Evolutionary conservation across 139 green algal species (phyloP).

Genomic region (Pleodorina starrii): DNA sequence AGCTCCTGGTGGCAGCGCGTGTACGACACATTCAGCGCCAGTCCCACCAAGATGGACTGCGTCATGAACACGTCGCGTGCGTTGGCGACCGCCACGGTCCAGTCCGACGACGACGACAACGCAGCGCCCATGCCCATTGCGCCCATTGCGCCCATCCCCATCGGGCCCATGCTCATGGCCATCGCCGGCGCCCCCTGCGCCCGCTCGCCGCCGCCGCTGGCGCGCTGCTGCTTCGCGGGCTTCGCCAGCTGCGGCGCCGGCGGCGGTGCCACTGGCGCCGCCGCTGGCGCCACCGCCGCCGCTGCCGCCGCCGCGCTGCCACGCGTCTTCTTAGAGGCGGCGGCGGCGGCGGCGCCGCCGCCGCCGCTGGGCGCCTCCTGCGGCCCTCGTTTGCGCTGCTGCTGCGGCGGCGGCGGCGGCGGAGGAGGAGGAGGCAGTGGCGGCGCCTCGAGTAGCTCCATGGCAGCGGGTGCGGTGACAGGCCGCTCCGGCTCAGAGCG

Average conservation of each 20-base stretch:
- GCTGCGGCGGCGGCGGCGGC: too few species aligned
- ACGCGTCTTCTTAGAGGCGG: neutral
- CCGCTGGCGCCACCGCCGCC: neutral
- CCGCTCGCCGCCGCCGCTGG: too few species aligned
- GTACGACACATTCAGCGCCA: conserved; percentile 35
- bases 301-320: neutral
- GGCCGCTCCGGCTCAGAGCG: too few species aligned
- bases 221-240: neutral
- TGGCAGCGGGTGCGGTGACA: too few species aligned
- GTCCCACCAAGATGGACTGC: conserved; percentile 22
- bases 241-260: too few species aligned
- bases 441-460: too few species aligned
- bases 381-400: neutral
- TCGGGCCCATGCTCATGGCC: neutral
- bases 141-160: too few species aligned
- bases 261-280: neutral
- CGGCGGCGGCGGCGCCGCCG: too few species aligned
- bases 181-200: neutral
- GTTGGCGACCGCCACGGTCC: neutral
- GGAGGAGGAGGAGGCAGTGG: too few species aligned
- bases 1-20: conserved; percentile 19
- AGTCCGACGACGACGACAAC: neutral
- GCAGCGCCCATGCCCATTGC: neutral
- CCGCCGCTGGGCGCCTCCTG: neutral
- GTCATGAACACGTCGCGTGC: conserved; percentile 16